Evolutionary conservation across 768 basidiomycete genomes (phyloP), one percentile per base, ranked within the genome.

Genomic region (Pleurotus pulmonarius): DNA sequence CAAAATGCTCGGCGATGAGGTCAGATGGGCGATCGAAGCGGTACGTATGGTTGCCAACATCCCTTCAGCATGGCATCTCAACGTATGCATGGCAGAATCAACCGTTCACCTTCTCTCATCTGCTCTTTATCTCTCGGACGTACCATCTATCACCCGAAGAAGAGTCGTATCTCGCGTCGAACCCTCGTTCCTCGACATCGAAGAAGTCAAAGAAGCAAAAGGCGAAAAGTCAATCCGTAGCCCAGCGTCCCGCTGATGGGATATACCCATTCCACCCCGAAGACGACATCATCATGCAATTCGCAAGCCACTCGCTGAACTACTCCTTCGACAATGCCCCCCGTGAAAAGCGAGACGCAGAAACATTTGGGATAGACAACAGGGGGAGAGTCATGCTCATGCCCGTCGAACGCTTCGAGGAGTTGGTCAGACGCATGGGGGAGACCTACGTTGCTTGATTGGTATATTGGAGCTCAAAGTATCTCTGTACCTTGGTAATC

Each of bases 181-280:
- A 63, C 58, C 76, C 76, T 18, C 65, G 74, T 1, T 55, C 59
- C 11, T 25, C 58, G 8, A 59, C 68, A 58, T 57, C 64, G 46
- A 56, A 66, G 40, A 60, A 71, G 45, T 64, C 69, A 5, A 76
- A 77, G 58, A 55, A 68, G 57, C 37, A 70, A 49, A 80, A 81
- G 55, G 73, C 70, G 8, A 64, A 75, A 61, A 71, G 69, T 40
- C 53, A 65, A 38, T 5, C 16, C 13, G 13, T 9, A 8, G 37
- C 39, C 13, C 63, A 49, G 46, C 63, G 68, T 5, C 72, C 76
- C 11, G 62, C 63, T 2, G 83, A 84, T 53, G 82, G 85, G 0
- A 73, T 84, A 4, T 89, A 86, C 64, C 73, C 83, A 2, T 96
- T 91, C 73, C 94, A 97, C 65, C 86, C 89, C 0, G 95, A 97